These are phyloP conservation scores for Xylariaceae sp. DNA, from an alignment of 2,329 filamentous ascomycete genomes.

Conservation along the genomic window DNA sequence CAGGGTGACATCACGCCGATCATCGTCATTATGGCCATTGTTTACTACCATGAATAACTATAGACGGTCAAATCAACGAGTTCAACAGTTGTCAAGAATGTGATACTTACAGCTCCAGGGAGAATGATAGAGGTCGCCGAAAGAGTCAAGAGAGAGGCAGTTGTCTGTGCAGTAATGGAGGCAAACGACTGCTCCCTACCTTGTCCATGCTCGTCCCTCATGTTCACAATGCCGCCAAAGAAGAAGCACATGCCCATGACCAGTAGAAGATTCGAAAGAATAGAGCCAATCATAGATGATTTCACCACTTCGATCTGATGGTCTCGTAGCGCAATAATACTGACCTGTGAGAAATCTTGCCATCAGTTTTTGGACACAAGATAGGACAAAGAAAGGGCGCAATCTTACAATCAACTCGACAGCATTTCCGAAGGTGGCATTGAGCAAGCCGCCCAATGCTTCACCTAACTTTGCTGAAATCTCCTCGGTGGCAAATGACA, in stretches of 20 bases:
- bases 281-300: conserved; percentile 93
- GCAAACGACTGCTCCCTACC: conserved; percentile 70
- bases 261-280: conserved; percentile 88
- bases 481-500: conserved; percentile 76
- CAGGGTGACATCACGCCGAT: conserved; percentile 56
- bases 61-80: conserved; percentile 14
- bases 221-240: conserved; percentile 65
- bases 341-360: conserved; percentile 56
- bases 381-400: conserved; percentile 12
- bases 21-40: conserved; percentile 30
- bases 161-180: conserved; percentile 73
- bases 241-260: conserved; percentile 80
- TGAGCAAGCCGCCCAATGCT: conserved; percentile 68
- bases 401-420: conserved; percentile 69
- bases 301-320: conserved; percentile 95
- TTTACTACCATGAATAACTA: conserved; percentile 65
- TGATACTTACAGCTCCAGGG: conserved; percentile 58
- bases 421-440: conserved; percentile 76
- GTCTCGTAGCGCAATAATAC: conserved; percentile 81
- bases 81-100: background rate
- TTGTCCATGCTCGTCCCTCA: conserved; percentile 50
- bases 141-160: conserved; percentile 68
- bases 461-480: conserved; percentile 69
- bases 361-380: conserved; percentile 10
- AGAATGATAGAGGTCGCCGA: conserved; percentile 76